These are phyloP conservation scores for Calonectria pseudoreteaudii DNA, from an alignment of 2,329 filamentous ascomycete species.

Conservation along the genomic window DNA sequence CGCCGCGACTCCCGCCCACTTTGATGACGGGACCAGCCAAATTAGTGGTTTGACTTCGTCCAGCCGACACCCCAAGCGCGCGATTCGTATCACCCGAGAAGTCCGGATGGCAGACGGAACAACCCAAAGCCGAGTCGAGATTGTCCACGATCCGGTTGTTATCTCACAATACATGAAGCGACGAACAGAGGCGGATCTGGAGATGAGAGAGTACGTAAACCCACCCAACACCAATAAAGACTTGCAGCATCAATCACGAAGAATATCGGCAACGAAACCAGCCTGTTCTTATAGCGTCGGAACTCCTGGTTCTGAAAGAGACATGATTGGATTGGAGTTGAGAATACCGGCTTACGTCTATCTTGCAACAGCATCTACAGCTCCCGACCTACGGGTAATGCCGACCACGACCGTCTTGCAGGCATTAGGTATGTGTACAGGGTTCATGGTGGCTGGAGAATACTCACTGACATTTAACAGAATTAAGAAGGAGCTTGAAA, in stretches of 20 bases:
- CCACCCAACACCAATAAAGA: conserved; percentile 25
- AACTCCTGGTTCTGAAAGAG: conserved; percentile 43
- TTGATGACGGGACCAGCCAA: conserved; percentile 85
- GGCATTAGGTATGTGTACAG: conserved; percentile 51
- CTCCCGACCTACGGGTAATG: conserved; percentile 61
- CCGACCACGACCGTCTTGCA: conserved; percentile 63
- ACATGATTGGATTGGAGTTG: conserved; percentile 50
- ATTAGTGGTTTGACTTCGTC: conserved; percentile 76
- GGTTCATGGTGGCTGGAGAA: background rate
- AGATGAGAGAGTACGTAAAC: conserved; percentile 76
- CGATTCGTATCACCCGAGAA: conserved; percentile 78
- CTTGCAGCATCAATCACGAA: conserved; percentile 12
- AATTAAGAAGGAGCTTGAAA: conserved; percentile 75
- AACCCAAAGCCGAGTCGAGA: conserved; percentile 72
- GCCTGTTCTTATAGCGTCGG: conserved; percentile 40
- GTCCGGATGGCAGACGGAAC: conserved; percentile 58
- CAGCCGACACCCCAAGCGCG: conserved; percentile 76
- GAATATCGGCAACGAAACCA: conserved; percentile 20
- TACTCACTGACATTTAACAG: conserved; percentile 39
- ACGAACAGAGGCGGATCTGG: conserved; percentile 76
- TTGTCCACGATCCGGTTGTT: conserved; percentile 84
- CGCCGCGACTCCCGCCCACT: conserved; percentile 73
- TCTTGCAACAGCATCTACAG: conserved; percentile 61
- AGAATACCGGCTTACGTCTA: conserved; percentile 53
- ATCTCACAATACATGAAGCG: conserved; percentile 90